Evolutionary conservation across 2,329 filamentous ascomycete species (phyloP).

Genomic region (Aspergillus alliaceus): DNA sequence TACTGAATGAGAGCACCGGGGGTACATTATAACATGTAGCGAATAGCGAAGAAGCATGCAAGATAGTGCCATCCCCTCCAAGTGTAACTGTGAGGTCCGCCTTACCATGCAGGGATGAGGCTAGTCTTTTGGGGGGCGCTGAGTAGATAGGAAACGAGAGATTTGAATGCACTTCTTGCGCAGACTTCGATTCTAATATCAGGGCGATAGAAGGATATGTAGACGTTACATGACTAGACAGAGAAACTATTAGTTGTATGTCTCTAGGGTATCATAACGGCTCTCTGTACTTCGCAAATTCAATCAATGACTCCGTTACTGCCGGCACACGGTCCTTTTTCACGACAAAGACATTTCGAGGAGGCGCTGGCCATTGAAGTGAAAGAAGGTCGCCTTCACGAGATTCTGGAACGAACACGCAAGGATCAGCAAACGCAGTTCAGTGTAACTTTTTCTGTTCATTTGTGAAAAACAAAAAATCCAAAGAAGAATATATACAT

Average conservation of each 20-base stretch:
- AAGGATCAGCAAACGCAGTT: neutral
- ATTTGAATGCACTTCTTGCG: slow-evolving; percentile 66
- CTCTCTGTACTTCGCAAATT: slow-evolving; percentile 52
- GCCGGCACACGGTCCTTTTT: slow-evolving; percentile 62
- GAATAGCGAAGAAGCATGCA: slow-evolving; percentile 83
- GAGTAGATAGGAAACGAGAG: slow-evolving; percentile 74
- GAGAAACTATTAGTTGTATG: neutral
- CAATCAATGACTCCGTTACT: slow-evolving; percentile 57
- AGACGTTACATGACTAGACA: slow-evolving; percentile 65
- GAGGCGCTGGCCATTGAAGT: slow-evolving; percentile 67
- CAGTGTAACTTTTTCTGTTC: neutral
- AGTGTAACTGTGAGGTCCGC: slow-evolving; percentile 87
- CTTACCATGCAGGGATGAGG: slow-evolving; percentile 67
- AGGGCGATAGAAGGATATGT: slow-evolving; percentile 81
- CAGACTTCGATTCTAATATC: slow-evolving; percentile 77
- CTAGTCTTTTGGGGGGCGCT: slow-evolving; percentile 32
- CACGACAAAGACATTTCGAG: slow-evolving; percentile 67
- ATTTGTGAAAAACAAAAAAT: neutral
- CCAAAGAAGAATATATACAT: neutral
- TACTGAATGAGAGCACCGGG: slow-evolving; percentile 90
- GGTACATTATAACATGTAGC: slow-evolving; percentile 79
- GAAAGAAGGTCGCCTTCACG: slow-evolving; percentile 61
- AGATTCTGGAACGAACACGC: slow-evolving; percentile 47
- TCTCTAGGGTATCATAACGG: neutral
- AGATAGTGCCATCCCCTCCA: slow-evolving; percentile 88